These are phyloP conservation scores for Suhomyces choctaworum DNA, from an alignment of 1,139 yeast species.

Conservation along the genomic window DNA sequence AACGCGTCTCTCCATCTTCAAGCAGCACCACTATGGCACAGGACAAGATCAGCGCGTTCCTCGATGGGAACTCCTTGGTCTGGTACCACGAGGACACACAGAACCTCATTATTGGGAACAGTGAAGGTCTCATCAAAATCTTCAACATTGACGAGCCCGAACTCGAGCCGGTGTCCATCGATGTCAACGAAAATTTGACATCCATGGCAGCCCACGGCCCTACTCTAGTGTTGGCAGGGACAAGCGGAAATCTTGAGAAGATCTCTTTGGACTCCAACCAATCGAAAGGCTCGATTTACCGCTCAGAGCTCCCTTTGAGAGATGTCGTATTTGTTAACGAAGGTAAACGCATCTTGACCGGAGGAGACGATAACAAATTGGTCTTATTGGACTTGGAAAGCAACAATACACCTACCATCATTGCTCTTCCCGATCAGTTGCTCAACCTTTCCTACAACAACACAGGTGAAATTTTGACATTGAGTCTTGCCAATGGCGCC, in stretches of 20 bases:
- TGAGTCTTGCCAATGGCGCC: conserved; percentile 67
- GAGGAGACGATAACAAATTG: conserved; percentile 75
- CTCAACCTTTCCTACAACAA: conserved; percentile 62
- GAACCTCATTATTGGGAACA: conserved; percentile 50
- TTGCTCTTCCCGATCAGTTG: conserved; percentile 55
- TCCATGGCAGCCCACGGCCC: conserved; percentile 27
- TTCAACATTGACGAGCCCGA: conserved; percentile 47
- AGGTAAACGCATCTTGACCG: conserved; percentile 67
- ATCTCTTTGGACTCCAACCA: conserved; percentile 24
- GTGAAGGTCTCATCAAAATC: conserved; percentile 52
- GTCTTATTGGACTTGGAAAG: conserved; percentile 50
- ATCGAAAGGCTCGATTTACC: conserved; percentile 30
- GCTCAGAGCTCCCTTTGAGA: conserved; percentile 64
- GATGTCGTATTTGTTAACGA: conserved; percentile 67
- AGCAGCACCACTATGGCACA: conserved; percentile 17
- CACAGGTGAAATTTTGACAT: conserved; percentile 58
- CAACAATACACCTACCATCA: conserved; percentile 34
- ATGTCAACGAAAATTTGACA: conserved; percentile 46
- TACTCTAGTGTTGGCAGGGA: conserved; percentile 30
- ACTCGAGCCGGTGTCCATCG: conserved; percentile 57
- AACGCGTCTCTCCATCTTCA: conserved; percentile 9
- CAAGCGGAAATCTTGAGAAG: conserved; percentile 38
- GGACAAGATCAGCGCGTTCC: conserved; percentile 39
- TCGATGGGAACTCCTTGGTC: conserved; percentile 50
- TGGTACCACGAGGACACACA: conserved; percentile 32